Percentiles rank a stretch among this genome's conserved stretches.
Evolutionary conservation across 306 rosid species (phyloP).

Genomic region (Sechiopsis laciniata): DNA sequence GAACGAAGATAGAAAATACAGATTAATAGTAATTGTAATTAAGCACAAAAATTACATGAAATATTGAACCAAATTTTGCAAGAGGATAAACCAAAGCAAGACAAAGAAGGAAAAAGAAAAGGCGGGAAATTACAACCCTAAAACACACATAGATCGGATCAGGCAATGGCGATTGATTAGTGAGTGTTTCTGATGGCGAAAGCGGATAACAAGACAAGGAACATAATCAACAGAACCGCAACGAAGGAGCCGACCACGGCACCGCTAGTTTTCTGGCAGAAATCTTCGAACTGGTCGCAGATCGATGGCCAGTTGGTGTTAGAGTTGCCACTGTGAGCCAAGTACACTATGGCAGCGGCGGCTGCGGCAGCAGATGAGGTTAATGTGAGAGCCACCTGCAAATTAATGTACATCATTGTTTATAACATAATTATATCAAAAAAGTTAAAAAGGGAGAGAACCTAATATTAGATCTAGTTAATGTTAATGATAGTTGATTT

Average conservation of each 20-base stretch:
- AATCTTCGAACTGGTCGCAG: constrained; percentile 69
- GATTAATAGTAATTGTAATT: too few species aligned
- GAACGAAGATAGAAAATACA: too few species aligned
- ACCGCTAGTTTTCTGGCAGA: constrained; percentile 53
- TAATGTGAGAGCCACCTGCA: constrained; percentile 64
- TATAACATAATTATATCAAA: too few species aligned
- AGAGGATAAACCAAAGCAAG: too few species aligned
- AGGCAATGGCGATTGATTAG: not conserved
- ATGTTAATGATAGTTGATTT: not conserved
- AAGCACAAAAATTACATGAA: too few species aligned
- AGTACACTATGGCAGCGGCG: constrained; percentile 65
- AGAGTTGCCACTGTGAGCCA: constrained; percentile 76
- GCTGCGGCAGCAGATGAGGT: constrained; percentile 63
- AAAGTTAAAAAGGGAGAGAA: too few species aligned
- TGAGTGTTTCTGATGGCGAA: constrained; percentile 45
- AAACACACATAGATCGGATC: not conserved
- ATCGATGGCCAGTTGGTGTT: constrained; percentile 79
- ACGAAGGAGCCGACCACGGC: constrained; percentile 60
- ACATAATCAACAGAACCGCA: constrained; percentile 38
- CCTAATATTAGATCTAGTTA: too few species aligned
- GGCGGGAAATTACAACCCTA: not conserved
- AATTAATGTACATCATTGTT: not conserved
- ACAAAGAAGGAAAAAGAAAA: too few species aligned
- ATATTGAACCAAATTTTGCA: too few species aligned
- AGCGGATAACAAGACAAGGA: constrained; percentile 57